Percentiles rank a stretch among this genome's conserved stretches.
These are phyloP conservation scores for Kluyveromyces lactis DNA, from an alignment of 805 yeast species.

Conservation along the genomic window DNA sequence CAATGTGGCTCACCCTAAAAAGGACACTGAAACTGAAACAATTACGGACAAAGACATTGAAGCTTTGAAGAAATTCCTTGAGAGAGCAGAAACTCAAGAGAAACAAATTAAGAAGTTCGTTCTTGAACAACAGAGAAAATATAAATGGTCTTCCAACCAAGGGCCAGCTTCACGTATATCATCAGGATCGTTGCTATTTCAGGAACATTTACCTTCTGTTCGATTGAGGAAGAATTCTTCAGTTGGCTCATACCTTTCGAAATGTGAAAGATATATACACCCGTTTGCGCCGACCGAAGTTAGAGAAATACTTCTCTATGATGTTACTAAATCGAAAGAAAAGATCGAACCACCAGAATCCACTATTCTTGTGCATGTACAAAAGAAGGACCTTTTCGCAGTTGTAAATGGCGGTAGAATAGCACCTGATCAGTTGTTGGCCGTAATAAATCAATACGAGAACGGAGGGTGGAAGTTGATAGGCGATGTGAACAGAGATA, in stretches of 20 bases:
- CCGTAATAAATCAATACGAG: constrained; percentile 15
- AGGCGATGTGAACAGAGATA: constrained; percentile 18
- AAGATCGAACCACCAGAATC: constrained; percentile 7
- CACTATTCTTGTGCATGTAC: constrained; percentile 14
- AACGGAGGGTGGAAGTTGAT: constrained; percentile 20
- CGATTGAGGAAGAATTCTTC: neutral
- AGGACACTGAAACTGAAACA: neutral
- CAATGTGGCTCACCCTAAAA: neutral
- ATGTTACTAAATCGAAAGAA: constrained; percentile 9
- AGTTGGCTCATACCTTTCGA: neutral
- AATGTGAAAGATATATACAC: neutral
- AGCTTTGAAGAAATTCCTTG: constrained; percentile 15
- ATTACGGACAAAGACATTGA: constrained; percentile 8
- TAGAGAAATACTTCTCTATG: constrained; percentile 8
- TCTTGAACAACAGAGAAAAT: constrained; percentile 14
- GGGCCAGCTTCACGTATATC: constrained; percentile 6
- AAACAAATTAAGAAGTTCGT: constrained; percentile 13
- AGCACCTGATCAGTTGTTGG: constrained; percentile 21
- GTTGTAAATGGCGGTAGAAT: constrained; percentile 18
- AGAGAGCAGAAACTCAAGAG: constrained; percentile 15
- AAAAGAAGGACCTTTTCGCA: constrained; percentile 19
- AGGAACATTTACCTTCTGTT: neutral
- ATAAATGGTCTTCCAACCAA: constrained; percentile 17
- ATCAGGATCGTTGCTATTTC: constrained; percentile 16
- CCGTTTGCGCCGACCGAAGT: neutral